These are phyloP conservation scores for Suillus subaureus DNA, from an alignment of 768 basidiomycete genomes.

Conservation along the genomic window DNA sequence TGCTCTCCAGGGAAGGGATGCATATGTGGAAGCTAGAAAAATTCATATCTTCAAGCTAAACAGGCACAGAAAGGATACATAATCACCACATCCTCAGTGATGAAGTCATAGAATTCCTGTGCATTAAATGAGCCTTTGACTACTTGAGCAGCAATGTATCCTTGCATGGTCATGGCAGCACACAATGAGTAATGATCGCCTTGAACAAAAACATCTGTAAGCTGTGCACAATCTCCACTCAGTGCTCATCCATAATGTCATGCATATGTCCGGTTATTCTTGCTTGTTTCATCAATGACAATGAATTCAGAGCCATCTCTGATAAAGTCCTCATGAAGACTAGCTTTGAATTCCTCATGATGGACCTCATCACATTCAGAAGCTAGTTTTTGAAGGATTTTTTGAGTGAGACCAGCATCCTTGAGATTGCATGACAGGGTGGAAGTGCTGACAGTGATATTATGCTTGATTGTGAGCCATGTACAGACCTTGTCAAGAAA, in stretches of 20 bases:
- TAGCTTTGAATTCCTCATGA: conserved; percentile 18
- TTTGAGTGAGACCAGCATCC: conserved; percentile 16
- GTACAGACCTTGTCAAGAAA: too few species aligned
- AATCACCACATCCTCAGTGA: too few species aligned
- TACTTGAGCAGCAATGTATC: too few species aligned
- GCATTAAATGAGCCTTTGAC: too few species aligned
- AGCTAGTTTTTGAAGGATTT: conserved; percentile 27
- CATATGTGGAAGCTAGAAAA: neutral
- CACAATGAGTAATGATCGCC: too few species aligned
- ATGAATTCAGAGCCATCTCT: conserved; percentile 25
- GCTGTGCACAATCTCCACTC: too few species aligned
- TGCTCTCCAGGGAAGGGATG: neutral
- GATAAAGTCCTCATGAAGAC: conserved; percentile 2
- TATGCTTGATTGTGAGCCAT: neutral
- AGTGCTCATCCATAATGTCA: conserved; percentile 26
- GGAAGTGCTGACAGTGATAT: conserved; percentile 14
- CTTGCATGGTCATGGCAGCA: too few species aligned
- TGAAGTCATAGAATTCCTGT: too few species aligned
- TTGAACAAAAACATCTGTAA: too few species aligned
- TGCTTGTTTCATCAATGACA: conserved; percentile 34
- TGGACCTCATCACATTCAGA: conserved; percentile 5
- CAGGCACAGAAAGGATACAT: too few species aligned
- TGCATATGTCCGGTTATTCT: conserved; percentile 27
- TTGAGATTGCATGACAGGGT: conserved; percentile 20
- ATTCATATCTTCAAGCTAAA: neutral